Conservation (phyloP, 495 filamentous ascomycete genomes). For the Trichoderma reesei region DNA sequence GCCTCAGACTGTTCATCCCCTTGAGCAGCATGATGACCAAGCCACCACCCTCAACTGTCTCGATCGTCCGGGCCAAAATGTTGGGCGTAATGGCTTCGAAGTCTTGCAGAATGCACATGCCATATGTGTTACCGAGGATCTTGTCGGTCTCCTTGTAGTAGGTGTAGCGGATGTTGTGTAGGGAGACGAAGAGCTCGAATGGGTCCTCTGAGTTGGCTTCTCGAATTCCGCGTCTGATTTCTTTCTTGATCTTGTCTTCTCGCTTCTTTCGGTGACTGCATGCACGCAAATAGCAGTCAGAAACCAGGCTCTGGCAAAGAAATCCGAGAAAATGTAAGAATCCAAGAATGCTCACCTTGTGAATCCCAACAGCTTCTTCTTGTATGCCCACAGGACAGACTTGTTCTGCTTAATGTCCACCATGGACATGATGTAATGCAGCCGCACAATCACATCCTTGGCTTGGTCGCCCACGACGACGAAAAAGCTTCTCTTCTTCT, state of each 20-base stretch:
- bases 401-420: constrained; percentile 93
- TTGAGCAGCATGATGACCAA: constrained; percentile 84
- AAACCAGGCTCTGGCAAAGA: background rate
- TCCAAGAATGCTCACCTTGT: constrained; percentile 39
- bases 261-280: constrained; percentile 88
- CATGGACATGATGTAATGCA: constrained; percentile 88
- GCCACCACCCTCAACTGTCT: constrained; percentile 96
- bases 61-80: constrained; percentile 84
- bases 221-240: constrained; percentile 89
- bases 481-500: constrained; percentile 97
- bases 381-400: constrained; percentile 98
- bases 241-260: constrained; percentile 90
- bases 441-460: constrained; percentile 93
- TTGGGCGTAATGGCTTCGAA: constrained; percentile 98
- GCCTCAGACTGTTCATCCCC: constrained; percentile 94
- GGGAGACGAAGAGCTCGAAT: constrained; percentile 94
- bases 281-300: constrained; percentile 10
- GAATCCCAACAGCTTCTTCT: constrained; percentile 92
- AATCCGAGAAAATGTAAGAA: background rate
- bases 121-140: constrained; percentile 96
- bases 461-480: constrained; percentile 90
- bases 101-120: constrained; percentile 97
- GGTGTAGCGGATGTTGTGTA: constrained; percentile 95
- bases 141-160: constrained; percentile 99
- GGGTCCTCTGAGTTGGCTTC: constrained; percentile 95